Base-by-base conservation (phyloP, 2,329 filamentous ascomycete genomes). In the Daldinia sp. region DNA sequence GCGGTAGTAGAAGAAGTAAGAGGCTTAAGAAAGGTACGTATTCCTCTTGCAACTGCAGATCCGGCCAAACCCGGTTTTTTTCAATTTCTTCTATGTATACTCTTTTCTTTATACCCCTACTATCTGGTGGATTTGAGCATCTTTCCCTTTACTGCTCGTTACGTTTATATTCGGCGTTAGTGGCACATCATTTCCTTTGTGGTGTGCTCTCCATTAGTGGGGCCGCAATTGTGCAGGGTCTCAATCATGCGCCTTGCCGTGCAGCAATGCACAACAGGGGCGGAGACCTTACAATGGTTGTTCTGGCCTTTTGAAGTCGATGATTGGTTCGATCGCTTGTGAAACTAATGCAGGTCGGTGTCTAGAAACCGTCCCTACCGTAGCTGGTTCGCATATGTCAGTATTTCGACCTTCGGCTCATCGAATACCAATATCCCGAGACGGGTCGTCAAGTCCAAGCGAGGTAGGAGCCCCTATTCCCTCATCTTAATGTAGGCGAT, bases 321-420 rank as follows among this genome's bases (percentile, higher is more conserved):
- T 70, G 43, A 72, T 75, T 75, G 69, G 71, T 53, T 57, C 58
- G 34, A 61, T 63, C 54, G 19, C 58, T 59, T 48, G 23, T 56
- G 41, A 60, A 62, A 74, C 79, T 80, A 78, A 79, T 75, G 64
- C 67, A 70, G 9, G 48, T 58, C 72, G 67, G 71, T 71, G 64
- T 77, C 68, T 74, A 83, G 85, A 87, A 77, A 81, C 83, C 41
- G 85, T 89, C 32, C 93, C 94, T 41, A 97, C 92, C 30, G 93
- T 99, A 69, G 93, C 93, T 68, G 95, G 95, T 56, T 98, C 94
- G 53, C 93, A 98, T 79, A 98, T 98, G 93, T 95, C 92, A 64
- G 87, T 94, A 72, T 93, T 96, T 74, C 91, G 94, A 54, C 92
- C 94, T 58, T 89, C 91, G 23, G 89, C 89, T 13, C 92, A 90